Conservation (phyloP, 2,329 filamentous ascomycete genomes). For the Aspergillus versicolor region DNA sequence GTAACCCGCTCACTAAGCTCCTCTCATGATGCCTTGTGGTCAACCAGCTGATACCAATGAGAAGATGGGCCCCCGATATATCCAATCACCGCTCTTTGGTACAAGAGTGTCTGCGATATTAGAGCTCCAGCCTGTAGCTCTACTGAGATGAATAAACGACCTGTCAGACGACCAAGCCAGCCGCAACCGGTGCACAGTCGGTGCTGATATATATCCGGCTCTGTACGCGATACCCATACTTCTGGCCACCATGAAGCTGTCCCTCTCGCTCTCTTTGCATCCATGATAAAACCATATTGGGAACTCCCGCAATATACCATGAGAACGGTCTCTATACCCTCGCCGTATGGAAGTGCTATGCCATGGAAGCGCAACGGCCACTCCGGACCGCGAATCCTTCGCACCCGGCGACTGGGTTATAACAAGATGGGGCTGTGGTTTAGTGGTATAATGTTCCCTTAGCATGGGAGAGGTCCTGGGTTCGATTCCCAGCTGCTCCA, state of each 20-base stretch:
- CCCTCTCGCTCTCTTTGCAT: neutral
- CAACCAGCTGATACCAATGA: too few relatives aligned
- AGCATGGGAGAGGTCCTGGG: constrained; percentile 13
- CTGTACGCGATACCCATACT: neutral
- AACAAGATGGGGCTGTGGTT: constrained; percentile 10
- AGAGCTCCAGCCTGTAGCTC: neutral
- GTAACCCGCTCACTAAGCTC: too few relatives aligned
- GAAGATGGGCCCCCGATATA: neutral
- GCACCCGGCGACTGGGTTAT: neutral
- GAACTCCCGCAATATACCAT: neutral
- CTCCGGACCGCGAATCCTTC: neutral
- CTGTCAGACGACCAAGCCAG: neutral
- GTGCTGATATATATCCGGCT: too few relatives aligned
- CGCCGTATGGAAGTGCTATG: neutral
- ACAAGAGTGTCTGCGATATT: neutral
- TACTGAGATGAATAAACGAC: neutral
- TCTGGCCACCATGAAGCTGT: neutral
- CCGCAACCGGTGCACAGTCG: too few relatives aligned
- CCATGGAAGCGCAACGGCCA: neutral
- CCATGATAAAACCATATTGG: neutral
- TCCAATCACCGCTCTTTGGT: neutral
- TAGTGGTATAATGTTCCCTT: constrained; percentile 14
- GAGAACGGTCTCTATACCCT: neutral
- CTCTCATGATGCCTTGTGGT: too few relatives aligned
- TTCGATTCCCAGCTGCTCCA: constrained; percentile 14